Evolutionary conservation across 345 rosid genomes (phyloP).

Genomic region (Linum trigynum): DNA sequence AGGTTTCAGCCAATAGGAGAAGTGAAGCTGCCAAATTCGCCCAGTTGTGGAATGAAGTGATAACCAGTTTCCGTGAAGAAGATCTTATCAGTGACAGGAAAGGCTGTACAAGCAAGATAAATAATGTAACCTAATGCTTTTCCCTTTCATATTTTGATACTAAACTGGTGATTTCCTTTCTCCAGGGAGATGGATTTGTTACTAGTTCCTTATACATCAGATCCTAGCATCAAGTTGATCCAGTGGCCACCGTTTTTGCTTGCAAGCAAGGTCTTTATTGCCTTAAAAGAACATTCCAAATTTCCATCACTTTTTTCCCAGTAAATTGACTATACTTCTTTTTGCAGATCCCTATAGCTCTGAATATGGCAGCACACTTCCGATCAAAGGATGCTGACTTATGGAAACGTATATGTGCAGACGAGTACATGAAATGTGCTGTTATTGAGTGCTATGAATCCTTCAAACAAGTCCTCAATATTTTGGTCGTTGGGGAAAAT

Average conservation of each 20-base stretch:
- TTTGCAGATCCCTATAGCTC: constrained; percentile 47
- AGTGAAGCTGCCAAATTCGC: constrained; percentile 48
- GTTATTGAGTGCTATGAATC: constrained; percentile 48
- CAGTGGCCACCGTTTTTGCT: constrained; percentile 61
- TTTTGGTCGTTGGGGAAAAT: constrained; percentile 36
- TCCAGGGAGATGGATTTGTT: constrained; percentile 48
- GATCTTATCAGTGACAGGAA: constrained; percentile 46
- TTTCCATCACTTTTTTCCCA: not conserved
- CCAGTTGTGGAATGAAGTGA: constrained; percentile 54
- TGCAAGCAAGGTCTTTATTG: constrained; percentile 42
- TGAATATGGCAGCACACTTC: constrained; percentile 61
- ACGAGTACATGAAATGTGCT: constrained; percentile 46
- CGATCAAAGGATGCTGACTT: constrained; percentile 40
- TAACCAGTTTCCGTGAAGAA: constrained; percentile 51
- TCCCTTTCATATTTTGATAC: not conserved
- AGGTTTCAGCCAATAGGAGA: constrained; percentile 34
- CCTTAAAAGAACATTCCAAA: not conserved
- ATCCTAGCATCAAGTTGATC: constrained; percentile 36
- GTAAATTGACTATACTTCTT: constrained; percentile 7
- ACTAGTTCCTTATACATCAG: constrained; percentile 50
- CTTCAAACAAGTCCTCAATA: constrained; percentile 35
- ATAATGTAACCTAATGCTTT: not conserved
- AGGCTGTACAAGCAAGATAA: not conserved
- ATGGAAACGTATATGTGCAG: constrained; percentile 38
- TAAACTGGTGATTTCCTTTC: not conserved